These are phyloP conservation scores for Apophysomyces ossiformis DNA, from an alignment of 371 early-diverging fungal genomes.

Conservation along the genomic window DNA sequence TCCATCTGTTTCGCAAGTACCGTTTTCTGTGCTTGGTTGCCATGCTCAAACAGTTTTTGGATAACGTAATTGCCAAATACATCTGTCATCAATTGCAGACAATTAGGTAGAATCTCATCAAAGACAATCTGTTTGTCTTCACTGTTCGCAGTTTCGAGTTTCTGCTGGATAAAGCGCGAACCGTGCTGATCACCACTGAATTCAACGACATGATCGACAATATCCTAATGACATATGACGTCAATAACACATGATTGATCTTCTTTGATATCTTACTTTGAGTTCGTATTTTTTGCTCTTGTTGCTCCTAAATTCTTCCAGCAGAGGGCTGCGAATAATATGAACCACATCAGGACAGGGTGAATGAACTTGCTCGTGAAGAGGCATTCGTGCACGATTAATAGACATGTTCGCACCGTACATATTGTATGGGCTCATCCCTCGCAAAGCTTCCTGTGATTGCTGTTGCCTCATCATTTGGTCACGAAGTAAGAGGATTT, in stretches of 20 bases:
- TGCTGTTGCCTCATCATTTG: slow-evolving; percentile 45
- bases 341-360: slow-evolving; percentile 23
- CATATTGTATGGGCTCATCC: slow-evolving; percentile 6
- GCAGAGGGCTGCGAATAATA: slow-evolving; percentile 74
- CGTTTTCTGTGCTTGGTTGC: slow-evolving; percentile 86
- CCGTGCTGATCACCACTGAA: slow-evolving; percentile 99
- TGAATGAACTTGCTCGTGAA: slow-evolving; percentile 1
- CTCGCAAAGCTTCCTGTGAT: slow-evolving; percentile 19
- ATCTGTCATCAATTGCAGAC: slow-evolving; percentile 97
- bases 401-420: neutral
- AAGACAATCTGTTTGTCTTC: slow-evolving; percentile 98
- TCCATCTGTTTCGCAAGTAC: slow-evolving; percentile 92
- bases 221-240: slow-evolving; percentile 62
- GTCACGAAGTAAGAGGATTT: slow-evolving; percentile 40
- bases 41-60: slow-evolving; percentile 99
- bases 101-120: slow-evolving; percentile 92
- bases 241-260: slow-evolving; percentile 1
- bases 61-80: slow-evolving; percentile 99
- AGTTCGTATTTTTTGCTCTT: slow-evolving; percentile 94
- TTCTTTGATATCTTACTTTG: slow-evolving; percentile 42
- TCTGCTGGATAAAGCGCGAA: slow-evolving; percentile 99
- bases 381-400: neutral
- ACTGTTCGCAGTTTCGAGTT: slow-evolving; percentile 89
- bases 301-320: slow-evolving; percentile 95
- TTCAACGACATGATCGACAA: slow-evolving; percentile 91